A percentile compares a stretch with the other conserved stretches of the same genome.
These are phyloP conservation scores for Moricandia arvensis DNA, from an alignment of 345 rosid species.

Conservation along the genomic window DNA sequence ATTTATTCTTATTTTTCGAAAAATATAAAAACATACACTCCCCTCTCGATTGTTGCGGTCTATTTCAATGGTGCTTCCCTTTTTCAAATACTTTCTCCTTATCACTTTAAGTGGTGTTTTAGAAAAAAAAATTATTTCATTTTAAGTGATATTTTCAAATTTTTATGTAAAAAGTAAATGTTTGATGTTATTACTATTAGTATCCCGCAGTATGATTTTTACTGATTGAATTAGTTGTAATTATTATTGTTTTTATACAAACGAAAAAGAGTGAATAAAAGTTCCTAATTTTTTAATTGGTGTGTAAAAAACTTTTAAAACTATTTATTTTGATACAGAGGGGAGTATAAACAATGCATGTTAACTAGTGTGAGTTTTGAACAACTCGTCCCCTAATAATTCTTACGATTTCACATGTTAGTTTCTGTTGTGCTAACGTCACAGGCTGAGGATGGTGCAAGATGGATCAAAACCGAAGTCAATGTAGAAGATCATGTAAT, in stretches of 20 bases:
- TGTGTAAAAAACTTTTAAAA: too few relatives aligned
- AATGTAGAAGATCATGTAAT: conserved; percentile 55
- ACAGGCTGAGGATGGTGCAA: conserved; percentile 35
- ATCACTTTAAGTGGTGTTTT: too few relatives aligned
- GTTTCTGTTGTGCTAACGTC: neutral
- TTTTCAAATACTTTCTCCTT: neutral
- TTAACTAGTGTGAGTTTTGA: neutral
- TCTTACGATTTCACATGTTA: neutral
- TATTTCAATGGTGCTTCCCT: neutral
- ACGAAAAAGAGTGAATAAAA: too few relatives aligned
- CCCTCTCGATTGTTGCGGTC: neutral
- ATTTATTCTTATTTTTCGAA: neutral
- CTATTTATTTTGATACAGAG: too few relatives aligned
- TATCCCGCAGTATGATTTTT: too few relatives aligned
- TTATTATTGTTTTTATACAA: too few relatives aligned
- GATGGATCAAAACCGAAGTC: conserved; percentile 51
- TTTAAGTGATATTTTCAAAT: too few relatives aligned
- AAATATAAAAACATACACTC: neutral
- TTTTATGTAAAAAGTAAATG: too few relatives aligned
- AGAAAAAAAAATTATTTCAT: too few relatives aligned
- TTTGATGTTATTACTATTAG: too few relatives aligned
- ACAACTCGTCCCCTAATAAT: neutral
- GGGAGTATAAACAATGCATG: neutral
- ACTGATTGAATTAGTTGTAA: too few relatives aligned
- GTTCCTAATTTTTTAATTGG: too few relatives aligned